These are phyloP conservation scores for Boletus vinaceobasis DNA, from an alignment of 768 basidiomycete species.

Conservation along the genomic window DNA sequence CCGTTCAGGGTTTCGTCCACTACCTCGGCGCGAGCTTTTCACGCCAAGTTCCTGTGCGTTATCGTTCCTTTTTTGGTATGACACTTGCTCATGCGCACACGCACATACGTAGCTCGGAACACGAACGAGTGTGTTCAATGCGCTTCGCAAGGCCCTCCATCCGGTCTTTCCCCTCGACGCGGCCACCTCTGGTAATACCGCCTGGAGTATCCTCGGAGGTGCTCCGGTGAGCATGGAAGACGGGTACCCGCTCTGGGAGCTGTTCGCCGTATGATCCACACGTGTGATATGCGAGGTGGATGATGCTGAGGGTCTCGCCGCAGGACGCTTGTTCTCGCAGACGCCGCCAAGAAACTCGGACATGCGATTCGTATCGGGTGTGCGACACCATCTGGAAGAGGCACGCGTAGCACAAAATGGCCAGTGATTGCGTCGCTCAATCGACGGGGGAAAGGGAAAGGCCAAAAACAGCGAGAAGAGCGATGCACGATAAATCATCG, in stretches of 20 bases:
- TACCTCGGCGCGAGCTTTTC: constrained; percentile 28
- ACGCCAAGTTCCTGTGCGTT: constrained; percentile 40
- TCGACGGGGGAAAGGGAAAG: not conserved
- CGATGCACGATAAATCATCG: constrained; percentile 11
- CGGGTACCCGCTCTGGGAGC: constrained; percentile 18
- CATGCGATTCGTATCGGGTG: constrained; percentile 46
- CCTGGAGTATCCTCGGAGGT: constrained; percentile 27
- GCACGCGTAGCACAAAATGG: constrained; percentile 30
- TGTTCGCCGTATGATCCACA: not conserved
- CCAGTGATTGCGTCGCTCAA: constrained; percentile 35
- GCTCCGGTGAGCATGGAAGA: constrained; percentile 14
- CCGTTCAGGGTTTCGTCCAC: too few species aligned
- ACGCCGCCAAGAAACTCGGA: constrained; percentile 46
- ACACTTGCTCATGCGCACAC: not conserved
- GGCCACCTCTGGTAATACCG: constrained; percentile 1
- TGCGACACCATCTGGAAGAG: constrained; percentile 47
- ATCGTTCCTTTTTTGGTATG: not conserved
- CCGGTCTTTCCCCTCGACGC: constrained; percentile 17
- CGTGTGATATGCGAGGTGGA: not conserved
- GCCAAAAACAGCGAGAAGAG: not conserved
- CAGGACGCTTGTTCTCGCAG: constrained; percentile 42
- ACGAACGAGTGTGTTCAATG: constrained; percentile 37
- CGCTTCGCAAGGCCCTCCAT: constrained; percentile 40
- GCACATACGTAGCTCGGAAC: constrained; percentile 28
- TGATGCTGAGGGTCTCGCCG: not conserved